phyloP scores from a whole-genome alignment of 768 basidiomycete genomes.

The Tricholoma matsutake region DNA sequence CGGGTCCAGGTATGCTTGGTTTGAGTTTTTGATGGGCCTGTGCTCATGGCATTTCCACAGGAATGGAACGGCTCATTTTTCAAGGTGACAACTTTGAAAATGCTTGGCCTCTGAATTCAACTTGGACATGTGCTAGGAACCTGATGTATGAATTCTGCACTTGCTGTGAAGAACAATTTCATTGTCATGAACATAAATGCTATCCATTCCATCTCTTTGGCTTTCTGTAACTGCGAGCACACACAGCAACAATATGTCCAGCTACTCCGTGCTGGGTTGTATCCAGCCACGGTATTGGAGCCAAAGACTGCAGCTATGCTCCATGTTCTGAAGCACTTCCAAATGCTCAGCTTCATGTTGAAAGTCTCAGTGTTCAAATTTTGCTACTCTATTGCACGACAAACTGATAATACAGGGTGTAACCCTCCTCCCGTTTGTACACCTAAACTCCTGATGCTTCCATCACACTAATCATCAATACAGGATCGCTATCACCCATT shows the following conservation, averaged over 20 bases:
- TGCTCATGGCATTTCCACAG: no score
- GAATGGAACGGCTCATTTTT: no score
- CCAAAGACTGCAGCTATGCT: conserved; percentile 13
- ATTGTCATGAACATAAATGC: not conserved
- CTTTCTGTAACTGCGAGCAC: conserved; percentile 1
- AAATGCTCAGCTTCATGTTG: conserved; percentile 9
- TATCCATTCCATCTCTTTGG: not conserved
- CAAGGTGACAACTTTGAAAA: no score
- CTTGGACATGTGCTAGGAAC: not conserved
- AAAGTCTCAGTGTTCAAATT: conserved; percentile 13
- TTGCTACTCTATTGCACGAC: conserved; percentile 7
- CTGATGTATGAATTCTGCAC: not conserved
- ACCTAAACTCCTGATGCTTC: not conserved
- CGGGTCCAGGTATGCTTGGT: conserved; percentile 1
- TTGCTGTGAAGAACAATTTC: not conserved
- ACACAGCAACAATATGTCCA: conserved; percentile 1
- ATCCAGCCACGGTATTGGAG: conserved; percentile 7
- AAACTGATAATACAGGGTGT: conserved; percentile 5
- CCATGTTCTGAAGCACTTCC: conserved; percentile 4
- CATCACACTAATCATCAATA: not conserved
- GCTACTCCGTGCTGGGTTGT: conserved; percentile 8
- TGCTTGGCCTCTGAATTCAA: conserved; percentile 1
- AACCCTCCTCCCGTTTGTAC: not conserved
- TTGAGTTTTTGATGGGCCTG: no score
- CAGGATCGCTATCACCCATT: conserved; percentile 21